phyloP scores from a whole-genome alignment of 2,329 filamentous ascomycete genomes.

The Penicillium sp. region DNA sequence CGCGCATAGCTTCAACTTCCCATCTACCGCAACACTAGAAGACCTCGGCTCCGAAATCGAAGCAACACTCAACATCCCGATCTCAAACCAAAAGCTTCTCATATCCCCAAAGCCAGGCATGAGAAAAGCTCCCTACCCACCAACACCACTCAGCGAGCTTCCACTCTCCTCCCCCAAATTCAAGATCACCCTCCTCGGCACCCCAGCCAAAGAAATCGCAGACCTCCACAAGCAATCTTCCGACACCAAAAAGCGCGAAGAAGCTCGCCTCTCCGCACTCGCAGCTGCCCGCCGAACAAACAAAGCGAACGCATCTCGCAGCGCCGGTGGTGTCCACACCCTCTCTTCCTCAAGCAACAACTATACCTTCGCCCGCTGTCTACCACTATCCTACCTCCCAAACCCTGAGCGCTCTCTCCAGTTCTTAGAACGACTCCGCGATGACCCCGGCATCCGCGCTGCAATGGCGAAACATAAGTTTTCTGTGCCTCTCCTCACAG shows the following conservation, averaged over 20 bases:
- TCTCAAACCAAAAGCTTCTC: slow-evolving; percentile 46
- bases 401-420: slow-evolving; percentile 68
- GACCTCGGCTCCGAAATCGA: slow-evolving; percentile 41
- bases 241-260: slow-evolving; percentile 26
- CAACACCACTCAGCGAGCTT: slow-evolving; percentile 35
- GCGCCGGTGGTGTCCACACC: slow-evolving; percentile 29
- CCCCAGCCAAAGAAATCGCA: slow-evolving; percentile 42
- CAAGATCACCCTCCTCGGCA: slow-evolving; percentile 50
- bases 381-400: slow-evolving; percentile 75
- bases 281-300: slow-evolving; percentile 18
- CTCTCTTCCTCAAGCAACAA: slow-evolving; percentile 54
- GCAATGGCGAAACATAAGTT: slow-evolving; percentile 85
- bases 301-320: slow-evolving; percentile 7
- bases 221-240: slow-evolving; percentile 41
- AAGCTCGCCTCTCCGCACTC: slow-evolving; percentile 30
- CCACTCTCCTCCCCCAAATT: slow-evolving; percentile 38
- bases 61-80: slow-evolving; percentile 38
- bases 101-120: slow-evolving; percentile 50
- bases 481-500: slow-evolving; percentile 80
- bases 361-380: slow-evolving; percentile 80
- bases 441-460: slow-evolving; percentile 80
- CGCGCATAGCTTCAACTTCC: slow-evolving; percentile 49
- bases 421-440: slow-evolving; percentile 73
- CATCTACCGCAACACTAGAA: slow-evolving; percentile 52
- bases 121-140: slow-evolving; percentile 45